phyloP scores from a whole-genome alignment of 495 filamentous ascomycete genomes.

The Talaromyces liani region DNA sequence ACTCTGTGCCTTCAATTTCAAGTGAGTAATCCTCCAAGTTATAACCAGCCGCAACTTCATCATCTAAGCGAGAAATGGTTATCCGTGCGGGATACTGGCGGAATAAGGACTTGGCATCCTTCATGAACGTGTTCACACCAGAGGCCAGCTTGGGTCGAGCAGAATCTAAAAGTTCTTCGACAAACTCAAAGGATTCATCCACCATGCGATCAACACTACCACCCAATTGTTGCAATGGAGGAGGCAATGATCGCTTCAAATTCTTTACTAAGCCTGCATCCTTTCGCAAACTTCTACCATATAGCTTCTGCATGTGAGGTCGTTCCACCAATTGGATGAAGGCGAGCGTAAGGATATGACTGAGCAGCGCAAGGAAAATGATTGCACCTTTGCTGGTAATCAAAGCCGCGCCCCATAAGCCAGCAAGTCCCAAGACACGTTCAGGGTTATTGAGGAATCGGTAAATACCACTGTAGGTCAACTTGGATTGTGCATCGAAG shows the following conservation, averaged over 20 bases:
- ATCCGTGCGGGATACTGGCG: conserved; percentile 84
- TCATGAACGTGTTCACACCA: conserved; percentile 78
- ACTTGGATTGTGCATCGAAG: conserved; percentile 69
- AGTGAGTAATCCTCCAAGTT: conserved; percentile 78
- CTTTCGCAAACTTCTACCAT: conserved; percentile 72
- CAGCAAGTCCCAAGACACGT: conserved; percentile 84
- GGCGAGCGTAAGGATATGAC: conserved; percentile 73
- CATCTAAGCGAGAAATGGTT: conserved; percentile 69
- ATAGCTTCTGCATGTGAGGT: conserved; percentile 98
- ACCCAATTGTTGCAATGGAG: conserved; percentile 67
- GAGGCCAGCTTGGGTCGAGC: conserved; percentile 83
- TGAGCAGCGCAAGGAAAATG: conserved; percentile 75
- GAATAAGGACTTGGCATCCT: conserved; percentile 82
- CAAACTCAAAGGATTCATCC: conserved; percentile 72
- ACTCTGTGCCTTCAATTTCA: conserved; percentile 59
- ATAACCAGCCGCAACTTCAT: conserved; percentile 71
- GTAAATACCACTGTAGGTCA: conserved; percentile 96
- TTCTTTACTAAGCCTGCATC: conserved; percentile 90
- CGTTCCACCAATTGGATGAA: conserved; percentile 94
- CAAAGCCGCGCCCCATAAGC: conserved; percentile 91
- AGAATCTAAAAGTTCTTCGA: conserved; percentile 83
- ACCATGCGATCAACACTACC: conserved; percentile 82
- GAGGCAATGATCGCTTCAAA: conserved; percentile 78
- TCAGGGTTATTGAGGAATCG: conserved; percentile 97
- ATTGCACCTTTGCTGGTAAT: conserved; percentile 82